Evolutionary conservation across 1,284 basidiomycete species (phyloP).

Genomic region (Ceratobasidium sp.): DNA sequence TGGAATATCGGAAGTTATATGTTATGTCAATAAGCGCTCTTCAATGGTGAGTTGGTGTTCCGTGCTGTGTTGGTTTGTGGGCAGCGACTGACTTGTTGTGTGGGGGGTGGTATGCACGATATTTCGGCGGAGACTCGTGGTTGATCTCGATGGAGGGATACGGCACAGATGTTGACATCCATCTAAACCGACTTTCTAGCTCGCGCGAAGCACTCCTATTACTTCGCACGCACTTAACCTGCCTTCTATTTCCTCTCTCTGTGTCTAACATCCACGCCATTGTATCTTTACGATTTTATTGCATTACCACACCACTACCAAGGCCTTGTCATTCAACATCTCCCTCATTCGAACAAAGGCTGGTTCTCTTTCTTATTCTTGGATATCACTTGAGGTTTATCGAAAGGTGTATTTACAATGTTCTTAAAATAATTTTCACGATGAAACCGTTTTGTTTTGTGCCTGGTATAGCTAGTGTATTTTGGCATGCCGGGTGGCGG

Average conservation of each 20-base stretch:
- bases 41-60: constrained; percentile 74
- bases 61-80: constrained; percentile 13
- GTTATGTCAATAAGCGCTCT: too few species aligned
- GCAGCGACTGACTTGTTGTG: constrained; percentile 37
- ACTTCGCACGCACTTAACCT: neutral
- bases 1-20: too few species aligned
- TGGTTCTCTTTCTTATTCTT: neutral
- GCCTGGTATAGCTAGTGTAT: too few species aligned
- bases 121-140: constrained; percentile 97
- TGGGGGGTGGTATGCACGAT: constrained; percentile 94
- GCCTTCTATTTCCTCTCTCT: neutral
- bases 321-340: constrained; percentile 4
- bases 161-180: constrained; percentile 92
- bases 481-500: too few species aligned
- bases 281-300: constrained; percentile 21
- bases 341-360: neutral
- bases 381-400: neutral
- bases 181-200: constrained; percentile 86
- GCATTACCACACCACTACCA: constrained; percentile 1
- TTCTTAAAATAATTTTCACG: too few species aligned
- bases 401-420: constrained; percentile 12
- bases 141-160: constrained; percentile 99
- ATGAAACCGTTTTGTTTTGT: too few species aligned
- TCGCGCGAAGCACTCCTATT: constrained; percentile 77
- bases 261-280: neutral